phyloP scores from a whole-genome alignment of 2,329 filamentous ascomycete genomes.

The Colletotrichum sp. region DNA sequence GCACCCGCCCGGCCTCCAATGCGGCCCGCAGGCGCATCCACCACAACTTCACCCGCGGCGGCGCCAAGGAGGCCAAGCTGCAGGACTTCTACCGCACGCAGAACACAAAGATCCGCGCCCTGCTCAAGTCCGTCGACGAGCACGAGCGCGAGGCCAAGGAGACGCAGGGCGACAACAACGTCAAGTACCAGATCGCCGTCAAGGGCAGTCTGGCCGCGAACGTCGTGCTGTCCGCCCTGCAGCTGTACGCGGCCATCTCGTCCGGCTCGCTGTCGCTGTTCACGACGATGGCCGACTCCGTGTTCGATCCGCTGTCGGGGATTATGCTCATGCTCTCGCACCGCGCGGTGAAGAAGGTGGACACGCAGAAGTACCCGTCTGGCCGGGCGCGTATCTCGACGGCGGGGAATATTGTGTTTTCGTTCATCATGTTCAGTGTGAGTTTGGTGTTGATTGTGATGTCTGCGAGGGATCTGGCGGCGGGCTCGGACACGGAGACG shows the following conservation, averaged over 20 bases:
- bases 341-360: constrained; percentile 86
- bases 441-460: constrained; percentile 93
- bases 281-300: constrained; percentile 94
- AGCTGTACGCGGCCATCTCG: constrained; percentile 86
- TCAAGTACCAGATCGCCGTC: constrained; percentile 73
- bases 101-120: constrained; percentile 90
- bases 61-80: constrained; percentile 58
- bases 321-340: constrained; percentile 85
- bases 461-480: constrained; percentile 71
- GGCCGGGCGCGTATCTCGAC: constrained; percentile 96
- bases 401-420: constrained; percentile 94
- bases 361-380: constrained; percentile 84
- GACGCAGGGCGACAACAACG: constrained; percentile 79
- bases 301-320: constrained; percentile 93
- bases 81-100: constrained; percentile 87
- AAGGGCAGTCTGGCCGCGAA: constrained; percentile 80
- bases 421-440: constrained; percentile 85
- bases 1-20: constrained; percentile 76
- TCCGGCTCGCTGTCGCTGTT: constrained; percentile 94
- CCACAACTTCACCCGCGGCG: constrained; percentile 22
- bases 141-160: constrained; percentile 83
- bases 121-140: constrained; percentile 92
- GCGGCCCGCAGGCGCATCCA: constrained; percentile 73
- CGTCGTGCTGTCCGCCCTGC: constrained; percentile 76
- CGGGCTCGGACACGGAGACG: constrained; percentile 51